Percentiles rank a stretch among this genome's conserved stretches.
These are phyloP conservation scores for Blastomyces gilchristii DNA, from an alignment of 2,329 filamentous ascomycete species.

Conservation along the genomic window DNA sequence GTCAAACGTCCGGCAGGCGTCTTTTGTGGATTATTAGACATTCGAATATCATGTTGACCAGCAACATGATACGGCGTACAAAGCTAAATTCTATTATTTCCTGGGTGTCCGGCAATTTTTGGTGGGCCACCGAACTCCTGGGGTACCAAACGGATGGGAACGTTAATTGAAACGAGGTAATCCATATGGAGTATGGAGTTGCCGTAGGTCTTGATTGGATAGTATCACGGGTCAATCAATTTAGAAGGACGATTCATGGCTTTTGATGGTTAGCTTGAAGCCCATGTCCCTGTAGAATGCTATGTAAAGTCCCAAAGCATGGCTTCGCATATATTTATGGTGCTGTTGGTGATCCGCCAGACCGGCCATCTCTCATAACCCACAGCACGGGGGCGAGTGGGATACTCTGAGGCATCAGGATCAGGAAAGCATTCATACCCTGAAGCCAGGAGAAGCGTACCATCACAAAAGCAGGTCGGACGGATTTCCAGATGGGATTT, in stretches of 20 bases:
- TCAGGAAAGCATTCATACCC: no score
- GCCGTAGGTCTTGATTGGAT: not conserved
- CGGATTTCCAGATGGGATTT: not conserved
- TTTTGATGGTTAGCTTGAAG: not conserved
- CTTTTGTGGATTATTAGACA: not conserved
- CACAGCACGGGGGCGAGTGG: not conserved
- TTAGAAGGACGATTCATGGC: not conserved
- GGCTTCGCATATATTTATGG: not conserved
- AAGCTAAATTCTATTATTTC: not conserved
- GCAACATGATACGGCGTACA: not conserved
- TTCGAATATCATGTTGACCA: not conserved
- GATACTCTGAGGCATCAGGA: not conserved
- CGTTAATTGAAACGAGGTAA: not conserved
- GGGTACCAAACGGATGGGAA: constrained; percentile 5
- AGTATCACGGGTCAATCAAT: not conserved
- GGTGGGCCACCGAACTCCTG: not conserved
- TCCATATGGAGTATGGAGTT: not conserved
- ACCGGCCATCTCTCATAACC: not conserved
- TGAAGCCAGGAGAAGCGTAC: no score
- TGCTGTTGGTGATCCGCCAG: not conserved
- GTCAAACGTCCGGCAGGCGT: not conserved
- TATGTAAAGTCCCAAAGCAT: not conserved
- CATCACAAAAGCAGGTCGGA: no score
- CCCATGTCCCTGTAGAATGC: not conserved
- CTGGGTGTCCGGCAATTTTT: not conserved